A percentile compares a stretch with the other conserved stretches of the same genome.
These are phyloP conservation scores for Filobasidium wieringae DNA, from an alignment of 768 basidiomycete genomes.

Conservation along the genomic window DNA sequence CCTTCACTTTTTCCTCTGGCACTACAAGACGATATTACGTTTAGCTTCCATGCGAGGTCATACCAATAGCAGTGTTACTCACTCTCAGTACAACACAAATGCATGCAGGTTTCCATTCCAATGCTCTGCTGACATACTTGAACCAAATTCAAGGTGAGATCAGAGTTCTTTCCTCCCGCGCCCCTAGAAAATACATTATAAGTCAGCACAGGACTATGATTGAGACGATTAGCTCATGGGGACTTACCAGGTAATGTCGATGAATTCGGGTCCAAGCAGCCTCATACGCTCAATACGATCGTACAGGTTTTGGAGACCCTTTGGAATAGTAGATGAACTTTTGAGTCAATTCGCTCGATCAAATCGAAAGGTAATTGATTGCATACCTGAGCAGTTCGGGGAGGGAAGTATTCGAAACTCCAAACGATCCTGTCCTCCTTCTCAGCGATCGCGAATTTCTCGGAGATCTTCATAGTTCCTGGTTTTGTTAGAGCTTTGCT, in stretches of 20 bases:
- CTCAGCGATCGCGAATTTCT: slow-evolving; percentile 76
- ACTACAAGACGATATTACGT: slow-evolving; percentile 36
- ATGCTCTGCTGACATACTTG: slow-evolving; percentile 86
- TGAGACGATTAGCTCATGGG: background rate
- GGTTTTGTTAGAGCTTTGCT: no score
- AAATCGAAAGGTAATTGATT: slow-evolving; percentile 36
- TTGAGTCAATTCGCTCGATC: background rate
- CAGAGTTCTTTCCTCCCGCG: slow-evolving; percentile 89
- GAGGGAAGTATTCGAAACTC: slow-evolving; percentile 99
- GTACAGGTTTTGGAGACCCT: slow-evolving; percentile 89
- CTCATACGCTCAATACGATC: slow-evolving; percentile 99
- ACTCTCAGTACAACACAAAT: slow-evolving; percentile 92
- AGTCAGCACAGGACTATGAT: background rate
- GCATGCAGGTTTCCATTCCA: slow-evolving; percentile 96
- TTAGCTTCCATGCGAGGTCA: background rate
- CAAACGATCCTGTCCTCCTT: slow-evolving; percentile 86
- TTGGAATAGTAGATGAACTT: background rate
- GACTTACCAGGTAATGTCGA: slow-evolving; percentile 84
- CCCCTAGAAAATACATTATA: slow-evolving; percentile 51
- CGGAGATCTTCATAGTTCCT: slow-evolving; percentile 97
- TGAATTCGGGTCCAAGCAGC: slow-evolving; percentile 85
- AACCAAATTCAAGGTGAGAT: slow-evolving; percentile 83
- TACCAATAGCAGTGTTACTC: slow-evolving; percentile 8
- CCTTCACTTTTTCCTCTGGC: slow-evolving; percentile 89
- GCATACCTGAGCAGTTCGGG: slow-evolving; percentile 88